These are phyloP conservation scores for Novymonas esmeraldas DNA, from an alignment of 208 protist species.

Conservation along the genomic window DNA sequence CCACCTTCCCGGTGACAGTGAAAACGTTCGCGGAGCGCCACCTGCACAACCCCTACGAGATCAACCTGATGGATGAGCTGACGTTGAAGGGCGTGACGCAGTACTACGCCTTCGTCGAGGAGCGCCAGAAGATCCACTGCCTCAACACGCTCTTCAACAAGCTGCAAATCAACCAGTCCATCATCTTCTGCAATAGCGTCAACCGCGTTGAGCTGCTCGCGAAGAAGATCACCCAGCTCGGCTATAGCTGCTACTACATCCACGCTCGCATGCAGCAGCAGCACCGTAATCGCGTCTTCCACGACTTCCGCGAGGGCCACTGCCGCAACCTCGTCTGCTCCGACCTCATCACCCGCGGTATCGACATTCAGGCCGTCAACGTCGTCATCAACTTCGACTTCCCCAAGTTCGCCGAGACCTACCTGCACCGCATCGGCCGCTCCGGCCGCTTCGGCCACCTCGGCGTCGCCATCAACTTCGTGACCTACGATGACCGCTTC, in stretches of 20 bases:
- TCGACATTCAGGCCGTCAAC: conserved; percentile 99
- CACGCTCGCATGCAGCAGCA: conserved; percentile 99
- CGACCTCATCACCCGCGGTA: conserved; percentile 99
- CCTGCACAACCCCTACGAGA: conserved; percentile 96
- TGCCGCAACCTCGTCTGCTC: conserved; percentile 99
- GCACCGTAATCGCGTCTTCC: conserved; percentile 99
- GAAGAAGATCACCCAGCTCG: conserved; percentile 99
- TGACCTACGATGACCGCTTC: conserved; percentile 97
- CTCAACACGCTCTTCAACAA: conserved; percentile 99
- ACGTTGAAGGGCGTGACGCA: conserved; percentile 99
- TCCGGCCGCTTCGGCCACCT: conserved; percentile 98
- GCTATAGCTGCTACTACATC: conserved; percentile 99
- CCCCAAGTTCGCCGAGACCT: conserved; percentile 98
- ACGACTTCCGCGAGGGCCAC: conserved; percentile 98
- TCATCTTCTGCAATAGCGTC: conserved; percentile 99
- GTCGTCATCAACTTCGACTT: conserved; percentile 99
- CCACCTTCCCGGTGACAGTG: conserved; percentile 98
- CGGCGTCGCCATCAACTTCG: conserved; percentile 99
- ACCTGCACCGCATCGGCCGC: conserved; percentile 97
- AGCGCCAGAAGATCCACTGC: conserved; percentile 99
- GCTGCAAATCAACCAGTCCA: conserved; percentile 99
- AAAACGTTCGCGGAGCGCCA: conserved; percentile 94
- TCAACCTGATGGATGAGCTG: conserved; percentile 99
- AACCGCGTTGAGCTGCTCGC: conserved; percentile 99
- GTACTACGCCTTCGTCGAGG: conserved; percentile 99